Conservation (phyloP, 768 basidiomycete species). For the Asterophora lycoperdoides region DNA sequence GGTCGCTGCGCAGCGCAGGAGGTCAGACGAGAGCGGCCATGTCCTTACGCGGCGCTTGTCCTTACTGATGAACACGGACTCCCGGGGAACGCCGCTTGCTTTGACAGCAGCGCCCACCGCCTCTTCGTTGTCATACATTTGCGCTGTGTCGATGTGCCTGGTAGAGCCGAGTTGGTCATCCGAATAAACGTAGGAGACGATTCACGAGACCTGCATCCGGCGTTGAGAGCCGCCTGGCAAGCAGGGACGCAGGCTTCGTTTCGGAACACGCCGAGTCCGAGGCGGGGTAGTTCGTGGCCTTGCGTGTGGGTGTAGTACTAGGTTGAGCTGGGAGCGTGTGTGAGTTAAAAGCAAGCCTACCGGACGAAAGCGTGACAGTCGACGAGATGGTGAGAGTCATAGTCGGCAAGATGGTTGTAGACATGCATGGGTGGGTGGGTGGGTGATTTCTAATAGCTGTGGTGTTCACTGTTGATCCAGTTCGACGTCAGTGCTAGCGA, state of each 20-base stretch:
- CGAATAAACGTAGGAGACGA: background rate
- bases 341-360: background rate
- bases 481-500: no score
- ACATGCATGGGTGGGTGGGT: no score
- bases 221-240: constrained; percentile 56
- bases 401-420: background rate
- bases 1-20: constrained; percentile 38
- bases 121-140: constrained; percentile 60
- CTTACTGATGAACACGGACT: constrained; percentile 67
- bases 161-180: no score
- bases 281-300: constrained; percentile 55
- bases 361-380: constrained; percentile 12
- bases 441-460: no score
- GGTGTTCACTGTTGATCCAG: no score
- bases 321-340: background rate
- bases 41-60: no score
- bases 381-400: constrained; percentile 4
- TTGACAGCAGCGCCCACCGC: constrained; percentile 56
- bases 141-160: constrained; percentile 74
- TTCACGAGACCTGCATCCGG: constrained; percentile 50
- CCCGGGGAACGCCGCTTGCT: constrained; percentile 51
- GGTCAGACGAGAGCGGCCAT: background rate
- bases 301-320: background rate
- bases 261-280: constrained; percentile 69
- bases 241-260: constrained; percentile 52